Conservation (phyloP, 768 basidiomycete species). For the Psilocybe sp. region DNA sequence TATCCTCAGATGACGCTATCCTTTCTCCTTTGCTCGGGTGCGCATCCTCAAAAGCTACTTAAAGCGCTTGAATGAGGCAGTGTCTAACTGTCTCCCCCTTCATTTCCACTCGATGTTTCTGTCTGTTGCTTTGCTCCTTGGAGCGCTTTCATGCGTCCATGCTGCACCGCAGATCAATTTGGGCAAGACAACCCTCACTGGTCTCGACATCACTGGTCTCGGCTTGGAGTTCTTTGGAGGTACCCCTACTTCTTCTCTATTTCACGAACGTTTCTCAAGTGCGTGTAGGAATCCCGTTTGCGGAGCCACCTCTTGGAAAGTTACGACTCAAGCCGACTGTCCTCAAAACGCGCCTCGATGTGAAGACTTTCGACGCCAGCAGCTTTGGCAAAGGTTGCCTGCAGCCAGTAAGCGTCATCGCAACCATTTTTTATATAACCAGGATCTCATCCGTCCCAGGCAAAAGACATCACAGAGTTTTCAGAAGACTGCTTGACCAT, state of each 20-base stretch:
- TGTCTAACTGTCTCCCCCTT: no score
- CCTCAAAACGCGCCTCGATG: constrained; percentile 35
- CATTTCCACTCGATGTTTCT: constrained; percentile 2
- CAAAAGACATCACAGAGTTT: constrained; percentile 28
- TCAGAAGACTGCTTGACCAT: constrained; percentile 63
- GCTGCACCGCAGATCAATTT: constrained; percentile 35
- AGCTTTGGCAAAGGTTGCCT: constrained; percentile 47
- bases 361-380: constrained; percentile 39
- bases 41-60: no score
- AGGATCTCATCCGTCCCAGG: constrained; percentile 18
- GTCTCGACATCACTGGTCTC: constrained; percentile 29
- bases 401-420: constrained; percentile 35
- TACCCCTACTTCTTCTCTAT: constrained; percentile 9
- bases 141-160: constrained; percentile 1
- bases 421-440: neutral
- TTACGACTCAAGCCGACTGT: constrained; percentile 45
- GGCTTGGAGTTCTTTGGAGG: constrained; percentile 49
- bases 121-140: constrained; percentile 4
- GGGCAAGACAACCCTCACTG: constrained; percentile 35
- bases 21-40: no score
- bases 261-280: neutral
- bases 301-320: constrained; percentile 48
- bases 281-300: constrained; percentile 47
- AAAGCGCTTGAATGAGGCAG: no score
- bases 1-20: no score